phyloP scores from a whole-genome alignment of 179 eudicot species.

The Beta macrorhiza region DNA sequence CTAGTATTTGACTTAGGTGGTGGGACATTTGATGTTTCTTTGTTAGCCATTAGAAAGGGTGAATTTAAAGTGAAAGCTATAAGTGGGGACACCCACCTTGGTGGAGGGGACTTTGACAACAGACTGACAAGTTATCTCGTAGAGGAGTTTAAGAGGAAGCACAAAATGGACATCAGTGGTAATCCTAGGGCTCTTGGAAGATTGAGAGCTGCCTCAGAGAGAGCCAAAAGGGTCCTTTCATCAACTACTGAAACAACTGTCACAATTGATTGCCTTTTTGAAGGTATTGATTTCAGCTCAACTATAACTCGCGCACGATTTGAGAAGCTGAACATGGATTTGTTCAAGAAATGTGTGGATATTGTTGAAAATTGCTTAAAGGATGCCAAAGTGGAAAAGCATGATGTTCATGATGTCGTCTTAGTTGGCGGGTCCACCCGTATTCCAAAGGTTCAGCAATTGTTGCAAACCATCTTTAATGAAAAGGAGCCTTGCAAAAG shows the following conservation, averaged over 20 bases:
- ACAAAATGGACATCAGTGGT: background rate
- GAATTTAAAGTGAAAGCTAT: background rate
- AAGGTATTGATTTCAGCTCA: conserved; percentile 4
- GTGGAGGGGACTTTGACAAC: conserved; percentile 4
- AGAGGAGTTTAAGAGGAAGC: conserved; percentile 1
- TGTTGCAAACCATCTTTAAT: conserved; percentile 6
- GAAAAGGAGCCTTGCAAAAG: conserved; percentile 2
- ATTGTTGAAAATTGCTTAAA: conserved; percentile 1
- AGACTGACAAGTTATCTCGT: background rate
- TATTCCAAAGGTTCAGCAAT: conserved; percentile 15
- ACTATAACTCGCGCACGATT: conserved; percentile 6
- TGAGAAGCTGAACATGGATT: background rate
- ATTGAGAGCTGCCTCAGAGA: conserved; percentile 15
- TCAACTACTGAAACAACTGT: background rate
- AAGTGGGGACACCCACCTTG: no score
- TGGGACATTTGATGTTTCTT: no score
- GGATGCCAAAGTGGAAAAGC: background rate
- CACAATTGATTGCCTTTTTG: conserved; percentile 13
- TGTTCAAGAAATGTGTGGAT: background rate
- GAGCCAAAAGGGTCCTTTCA: conserved; percentile 11
- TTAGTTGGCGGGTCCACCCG: conserved; percentile 25
- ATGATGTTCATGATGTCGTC: conserved; percentile 12
- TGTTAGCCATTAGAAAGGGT: background rate
- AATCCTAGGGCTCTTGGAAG: conserved; percentile 4
- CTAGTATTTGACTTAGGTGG: no score